Percentiles rank a stretch among this genome's conserved stretches.
Conservation (phyloP, 2,329 filamentous ascomycete genomes). For the Trichophyton rubrum region DNA sequence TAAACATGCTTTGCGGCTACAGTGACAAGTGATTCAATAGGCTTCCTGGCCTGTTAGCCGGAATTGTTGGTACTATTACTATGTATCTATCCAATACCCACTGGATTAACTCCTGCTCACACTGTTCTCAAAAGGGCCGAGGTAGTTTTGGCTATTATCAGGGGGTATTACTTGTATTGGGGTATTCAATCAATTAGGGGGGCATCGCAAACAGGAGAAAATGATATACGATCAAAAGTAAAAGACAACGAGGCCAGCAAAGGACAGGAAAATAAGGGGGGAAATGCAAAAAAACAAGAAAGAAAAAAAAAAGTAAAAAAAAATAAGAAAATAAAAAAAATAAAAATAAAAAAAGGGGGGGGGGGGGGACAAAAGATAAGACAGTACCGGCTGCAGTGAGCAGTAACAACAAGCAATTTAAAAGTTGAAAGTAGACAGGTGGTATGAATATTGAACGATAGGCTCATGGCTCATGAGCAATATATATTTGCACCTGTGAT, state of each 20-base stretch:
- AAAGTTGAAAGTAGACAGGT: not conserved
- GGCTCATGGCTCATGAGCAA: not conserved
- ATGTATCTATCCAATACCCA: not conserved
- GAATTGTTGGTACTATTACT: not conserved
- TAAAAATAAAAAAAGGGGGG: too few species aligned
- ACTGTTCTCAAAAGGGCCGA: not conserved
- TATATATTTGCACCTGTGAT: not conserved
- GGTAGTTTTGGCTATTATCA: not conserved
- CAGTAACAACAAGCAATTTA: not conserved
- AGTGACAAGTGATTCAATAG: too few species aligned
- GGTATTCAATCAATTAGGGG: not conserved
- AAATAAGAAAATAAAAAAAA: too few species aligned
- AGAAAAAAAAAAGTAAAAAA: too few species aligned
- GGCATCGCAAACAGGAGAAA: not conserved
- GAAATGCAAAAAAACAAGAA: too few species aligned
- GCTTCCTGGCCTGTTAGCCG: not conserved
- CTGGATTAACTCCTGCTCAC: not conserved
- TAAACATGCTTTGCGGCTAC: too few species aligned
- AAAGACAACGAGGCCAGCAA: too few species aligned
- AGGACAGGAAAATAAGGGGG: too few species aligned
- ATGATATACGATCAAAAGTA: not conserved
- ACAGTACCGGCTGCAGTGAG: not conserved
- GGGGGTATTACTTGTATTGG: not conserved
- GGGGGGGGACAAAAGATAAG: too few species aligned
- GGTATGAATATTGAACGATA: not conserved